Evolutionary conservation across 2,329 filamentous ascomycete genomes (phyloP), one percentile per base, ranked within the genome.

Genomic region (Ophiostoma sp.): DNA sequence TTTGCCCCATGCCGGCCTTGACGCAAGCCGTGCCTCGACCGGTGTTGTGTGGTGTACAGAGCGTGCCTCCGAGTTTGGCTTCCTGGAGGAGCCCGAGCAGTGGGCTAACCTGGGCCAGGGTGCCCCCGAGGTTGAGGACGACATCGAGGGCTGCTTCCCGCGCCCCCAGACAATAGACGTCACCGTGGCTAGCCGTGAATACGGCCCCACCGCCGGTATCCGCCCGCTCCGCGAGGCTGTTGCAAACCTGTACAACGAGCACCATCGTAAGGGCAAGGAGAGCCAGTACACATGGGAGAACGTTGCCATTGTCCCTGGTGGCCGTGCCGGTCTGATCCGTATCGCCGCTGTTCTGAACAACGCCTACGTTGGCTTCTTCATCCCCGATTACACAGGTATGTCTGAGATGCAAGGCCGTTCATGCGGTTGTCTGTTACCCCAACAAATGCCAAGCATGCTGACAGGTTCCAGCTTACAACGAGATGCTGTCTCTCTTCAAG

Each of bases 221-320:
- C 94, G 93, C 82, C 89, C 92, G 35, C 84, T 98, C 74, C 86
- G 94, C 75, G 91, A 93, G 77, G 94, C 94, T 23, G 93, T 98
- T 64, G 94, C 94, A 71, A 88, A 89, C 72, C 86, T 98, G 73
- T 98, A 98, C 86, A 98, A 98, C 77, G 90, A 90, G 79, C 91
- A 94, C 79, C 94, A 97, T 77, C 89, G 94, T 74, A 82, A 94
- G 81, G 93, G 91, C 77, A 96, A 95, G 82, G 85, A 88, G 13
- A 94, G 90, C 80, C 85, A 96, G 81, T 98, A 98, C 79, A 96
- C 92, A 6, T 97, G 92, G 91, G 94, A 98, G 83, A 98, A 98
- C 79, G 94, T 97, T 23, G 94, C 92, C 79, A 96, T 98, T 78
- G 94, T 98, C 3, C 94, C 94, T 65, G 94, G 94, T 79, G 94